Conservation (phyloP, 129 eudicot genomes). For the Tagetes erecta region DNA sequence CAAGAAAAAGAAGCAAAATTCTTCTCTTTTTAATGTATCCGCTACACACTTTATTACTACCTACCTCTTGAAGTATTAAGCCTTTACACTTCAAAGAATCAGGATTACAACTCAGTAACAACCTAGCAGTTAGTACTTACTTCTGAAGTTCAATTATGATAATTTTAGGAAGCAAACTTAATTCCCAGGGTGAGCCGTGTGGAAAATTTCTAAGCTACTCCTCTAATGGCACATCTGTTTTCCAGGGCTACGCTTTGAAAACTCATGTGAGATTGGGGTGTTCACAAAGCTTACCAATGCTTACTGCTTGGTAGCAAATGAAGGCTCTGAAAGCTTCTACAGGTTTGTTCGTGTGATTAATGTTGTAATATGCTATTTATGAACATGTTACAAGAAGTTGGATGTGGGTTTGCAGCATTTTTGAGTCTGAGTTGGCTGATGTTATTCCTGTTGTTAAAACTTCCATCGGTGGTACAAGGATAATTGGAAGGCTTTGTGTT, state of each 20-base stretch:
- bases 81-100: background rate
- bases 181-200: background rate
- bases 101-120: background rate
- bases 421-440: constrained; percentile 86
- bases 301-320: constrained; percentile 87
- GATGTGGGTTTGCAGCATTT: constrained; percentile 51
- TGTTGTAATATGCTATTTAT: constrained; percentile 14
- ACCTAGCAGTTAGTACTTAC: background rate
- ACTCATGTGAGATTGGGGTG: constrained; percentile 87
- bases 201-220: background rate
- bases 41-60: background rate
- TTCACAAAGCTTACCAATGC: constrained; percentile 93
- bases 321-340: constrained; percentile 92
- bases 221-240: constrained; percentile 20
- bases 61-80: background rate
- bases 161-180: background rate
- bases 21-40: background rate
- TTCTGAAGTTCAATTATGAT: background rate
- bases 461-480: constrained; percentile 79
- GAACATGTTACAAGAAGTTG: constrained; percentile 3
- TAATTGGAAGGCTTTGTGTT: constrained; percentile 82
- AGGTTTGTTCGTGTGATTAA: constrained; percentile 48
- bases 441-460: constrained; percentile 89
- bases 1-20: background rate
- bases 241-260: constrained; percentile 84